Percentiles rank a stretch among this genome's conserved stretches.
Conservation (phyloP, 164 flowering plant genomes). For the Umbellularia californica region DNA sequence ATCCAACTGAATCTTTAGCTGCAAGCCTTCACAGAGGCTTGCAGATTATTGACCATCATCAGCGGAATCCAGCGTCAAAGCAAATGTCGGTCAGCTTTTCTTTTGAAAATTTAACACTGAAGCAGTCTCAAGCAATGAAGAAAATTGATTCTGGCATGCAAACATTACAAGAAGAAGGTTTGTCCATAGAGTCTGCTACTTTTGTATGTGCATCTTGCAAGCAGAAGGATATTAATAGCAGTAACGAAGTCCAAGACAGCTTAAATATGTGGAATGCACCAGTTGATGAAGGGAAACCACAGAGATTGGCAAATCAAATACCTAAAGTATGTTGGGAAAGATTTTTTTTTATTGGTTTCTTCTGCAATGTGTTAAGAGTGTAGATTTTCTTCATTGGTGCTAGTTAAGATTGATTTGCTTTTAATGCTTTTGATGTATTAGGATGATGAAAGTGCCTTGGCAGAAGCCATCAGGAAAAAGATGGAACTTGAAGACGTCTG, state of each 20-base stretch:
- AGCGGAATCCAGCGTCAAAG: slow-evolving; percentile 43
- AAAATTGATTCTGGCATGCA: slow-evolving; percentile 47
- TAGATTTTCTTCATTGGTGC: slow-evolving; percentile 6
- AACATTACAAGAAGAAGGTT: slow-evolving; percentile 28
- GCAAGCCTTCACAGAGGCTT: slow-evolving; percentile 92
- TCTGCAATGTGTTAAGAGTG: neutral
- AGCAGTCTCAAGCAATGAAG: slow-evolving; percentile 45
- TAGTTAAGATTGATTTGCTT: neutral
- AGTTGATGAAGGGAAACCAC: slow-evolving; percentile 24
- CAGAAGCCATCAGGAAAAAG: slow-evolving; percentile 30
- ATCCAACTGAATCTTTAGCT: slow-evolving; percentile 81
- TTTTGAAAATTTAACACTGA: slow-evolving; percentile 64
- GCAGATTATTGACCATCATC: slow-evolving; percentile 80
- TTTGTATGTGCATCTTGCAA: slow-evolving; percentile 65
- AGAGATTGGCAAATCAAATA: slow-evolving; percentile 12
- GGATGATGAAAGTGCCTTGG: slow-evolving; percentile 18
- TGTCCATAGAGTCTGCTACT: slow-evolving; percentile 19
- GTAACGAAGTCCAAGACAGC: slow-evolving; percentile 42
- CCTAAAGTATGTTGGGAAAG: slow-evolving; percentile 23
- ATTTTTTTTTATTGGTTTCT: neutral
- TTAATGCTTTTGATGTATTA: neutral
- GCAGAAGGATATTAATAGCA: slow-evolving; percentile 17
- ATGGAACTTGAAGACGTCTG: slow-evolving; percentile 64
- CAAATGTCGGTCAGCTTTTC: slow-evolving; percentile 66
- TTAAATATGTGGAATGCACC: slow-evolving; percentile 39